Conservation (phyloP, 768 basidiomycete species). For the Mycena alexandri region DNA sequence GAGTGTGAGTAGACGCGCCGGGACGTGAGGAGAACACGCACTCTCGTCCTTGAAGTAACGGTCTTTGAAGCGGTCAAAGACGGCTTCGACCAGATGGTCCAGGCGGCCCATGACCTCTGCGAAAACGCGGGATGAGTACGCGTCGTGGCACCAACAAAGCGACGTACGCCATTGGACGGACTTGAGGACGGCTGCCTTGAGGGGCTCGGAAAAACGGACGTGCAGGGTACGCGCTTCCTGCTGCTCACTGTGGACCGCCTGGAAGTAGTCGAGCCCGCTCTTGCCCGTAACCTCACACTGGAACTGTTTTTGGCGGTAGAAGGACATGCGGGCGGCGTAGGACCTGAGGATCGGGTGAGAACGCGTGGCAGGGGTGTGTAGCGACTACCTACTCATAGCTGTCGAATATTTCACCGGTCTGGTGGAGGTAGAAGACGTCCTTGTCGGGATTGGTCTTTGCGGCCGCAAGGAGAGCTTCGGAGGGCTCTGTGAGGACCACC, state of each 20-base stretch:
- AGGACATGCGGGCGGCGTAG: slow-evolving; percentile 93
- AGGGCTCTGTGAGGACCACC: slow-evolving; percentile 89
- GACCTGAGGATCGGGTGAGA: slow-evolving; percentile 57
- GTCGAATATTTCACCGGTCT: slow-evolving; percentile 98
- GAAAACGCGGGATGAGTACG: slow-evolving; percentile 37
- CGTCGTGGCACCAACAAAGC: slow-evolving; percentile 36
- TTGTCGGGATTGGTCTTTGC: slow-evolving; percentile 73
- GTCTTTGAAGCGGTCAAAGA: slow-evolving; percentile 96
- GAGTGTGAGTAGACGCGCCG: slow-evolving; percentile 20
- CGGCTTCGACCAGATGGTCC: slow-evolving; percentile 94
- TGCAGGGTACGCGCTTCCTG: slow-evolving; percentile 92
- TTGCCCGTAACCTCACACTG: slow-evolving; percentile 98
- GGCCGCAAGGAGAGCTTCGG: slow-evolving; percentile 75
- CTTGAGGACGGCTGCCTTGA: slow-evolving; percentile 91
- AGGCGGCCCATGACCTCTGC: slow-evolving; percentile 96
- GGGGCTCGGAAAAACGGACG: slow-evolving; percentile 89
- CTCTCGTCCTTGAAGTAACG: slow-evolving; percentile 94
- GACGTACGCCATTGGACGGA: slow-evolving; percentile 97
- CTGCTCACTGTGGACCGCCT: slow-evolving; percentile 91
- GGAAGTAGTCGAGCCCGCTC: slow-evolving; percentile 93
- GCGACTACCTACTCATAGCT: slow-evolving; percentile 86
- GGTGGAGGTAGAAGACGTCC: slow-evolving; percentile 91
- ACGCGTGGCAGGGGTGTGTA: slow-evolving; percentile 42
- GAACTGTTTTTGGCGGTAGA: slow-evolving; percentile 94
- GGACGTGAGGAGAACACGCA: slow-evolving; percentile 56